Percentiles rank a stretch among this genome's conserved stretches.
These are phyloP conservation scores for Populus pruinosa DNA, from an alignment of 345 rosid species.

Conservation along the genomic window DNA sequence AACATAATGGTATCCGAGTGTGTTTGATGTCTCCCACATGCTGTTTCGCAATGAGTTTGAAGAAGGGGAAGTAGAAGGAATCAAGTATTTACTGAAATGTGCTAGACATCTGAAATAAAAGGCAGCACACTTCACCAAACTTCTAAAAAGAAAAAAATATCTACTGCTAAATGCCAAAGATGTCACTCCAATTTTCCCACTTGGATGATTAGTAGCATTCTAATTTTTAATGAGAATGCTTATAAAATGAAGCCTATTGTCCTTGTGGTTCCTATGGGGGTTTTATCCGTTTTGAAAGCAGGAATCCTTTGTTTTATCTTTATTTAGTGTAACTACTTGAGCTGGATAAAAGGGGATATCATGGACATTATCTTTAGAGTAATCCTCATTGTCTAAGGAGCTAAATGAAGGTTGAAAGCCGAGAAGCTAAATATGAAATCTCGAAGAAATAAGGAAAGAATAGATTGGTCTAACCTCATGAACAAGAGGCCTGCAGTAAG, in stretches of 20 bases:
- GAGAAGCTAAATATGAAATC: not conserved
- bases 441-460: not conserved
- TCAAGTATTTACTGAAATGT: not conserved
- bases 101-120: not conserved
- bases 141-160: not conserved
- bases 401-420: not conserved
- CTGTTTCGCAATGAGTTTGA: not conserved
- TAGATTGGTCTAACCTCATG: constrained; percentile 45
- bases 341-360: not conserved
- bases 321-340: not conserved
- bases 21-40: not conserved
- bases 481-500: constrained; percentile 63
- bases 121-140: not conserved
- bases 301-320: not conserved
- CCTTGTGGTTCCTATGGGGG: not conserved
- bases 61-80: not conserved
- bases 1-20: not conserved
- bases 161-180: not conserved
- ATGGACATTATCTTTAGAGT: not conserved
- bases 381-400: not conserved
- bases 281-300: not conserved
- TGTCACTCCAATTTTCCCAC: not conserved
- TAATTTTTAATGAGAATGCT: not conserved
- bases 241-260: not conserved
- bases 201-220: not conserved